Percentiles rank a stretch among this genome's conserved stretches.
Evolutionary conservation across 768 basidiomycete species (phyloP).

Genomic region (Saitozyma sp.): DNA sequence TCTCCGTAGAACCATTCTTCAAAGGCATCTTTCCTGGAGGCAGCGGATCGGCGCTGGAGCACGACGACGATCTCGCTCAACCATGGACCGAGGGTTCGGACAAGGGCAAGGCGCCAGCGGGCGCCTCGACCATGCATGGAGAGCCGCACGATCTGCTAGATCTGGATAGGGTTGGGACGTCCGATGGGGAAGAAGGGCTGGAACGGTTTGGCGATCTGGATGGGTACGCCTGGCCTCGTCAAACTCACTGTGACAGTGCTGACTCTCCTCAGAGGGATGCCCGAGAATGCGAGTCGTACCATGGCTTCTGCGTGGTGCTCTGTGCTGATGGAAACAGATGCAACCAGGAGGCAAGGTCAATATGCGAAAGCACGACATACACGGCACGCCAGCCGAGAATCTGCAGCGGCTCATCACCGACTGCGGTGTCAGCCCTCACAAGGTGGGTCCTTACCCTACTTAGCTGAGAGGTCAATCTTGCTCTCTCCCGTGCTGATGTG

Average conservation of each 20-base stretch:
- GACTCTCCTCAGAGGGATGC: constrained; percentile 31
- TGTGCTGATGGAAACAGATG: constrained; percentile 33
- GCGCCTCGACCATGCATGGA: neutral
- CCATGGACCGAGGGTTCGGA: neutral
- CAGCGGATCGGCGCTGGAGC: neutral
- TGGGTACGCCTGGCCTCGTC: constrained; percentile 14
- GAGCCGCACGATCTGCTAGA: neutral
- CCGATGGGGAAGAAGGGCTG: constrained; percentile 30
- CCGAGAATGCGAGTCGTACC: constrained; percentile 28
- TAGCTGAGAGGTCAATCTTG: too few relatives aligned
- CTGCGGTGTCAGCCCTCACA: constrained; percentile 86
- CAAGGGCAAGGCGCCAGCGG: neutral
- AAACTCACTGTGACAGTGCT: neutral
- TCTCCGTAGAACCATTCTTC: constrained; percentile 12
- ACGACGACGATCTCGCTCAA: neutral
- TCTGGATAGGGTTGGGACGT: neutral
- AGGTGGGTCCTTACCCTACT: constrained; percentile 47
- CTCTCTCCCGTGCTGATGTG: neutral
- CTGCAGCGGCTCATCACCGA: constrained; percentile 77
- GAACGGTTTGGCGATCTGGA: constrained; percentile 31
- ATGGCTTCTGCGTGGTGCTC: neutral
- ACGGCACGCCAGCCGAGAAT: constrained; percentile 68
- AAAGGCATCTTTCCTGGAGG: constrained; percentile 14
- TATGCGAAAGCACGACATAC: constrained; percentile 43
- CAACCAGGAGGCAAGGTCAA: constrained; percentile 29